Evolutionary conservation across 1,139 yeast genomes (phyloP).

Genomic region (Candida sanyaensis): DNA sequence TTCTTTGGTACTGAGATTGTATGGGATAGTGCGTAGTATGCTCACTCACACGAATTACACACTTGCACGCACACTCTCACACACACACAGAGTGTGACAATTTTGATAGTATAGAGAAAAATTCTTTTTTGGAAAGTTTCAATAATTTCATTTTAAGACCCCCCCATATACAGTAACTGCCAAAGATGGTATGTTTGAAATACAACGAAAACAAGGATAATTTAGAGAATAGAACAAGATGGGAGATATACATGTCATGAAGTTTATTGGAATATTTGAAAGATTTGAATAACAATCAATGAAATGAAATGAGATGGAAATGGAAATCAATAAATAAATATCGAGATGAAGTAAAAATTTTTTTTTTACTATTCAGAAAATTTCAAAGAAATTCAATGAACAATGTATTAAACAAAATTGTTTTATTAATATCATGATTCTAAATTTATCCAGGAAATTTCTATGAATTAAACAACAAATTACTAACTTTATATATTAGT

Average conservation of each 20-base stretch:
- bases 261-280: neutral
- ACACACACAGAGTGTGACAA: neutral
- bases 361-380: too few species aligned
- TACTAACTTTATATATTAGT: slow-evolving; percentile 21
- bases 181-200: slow-evolving; percentile 14
- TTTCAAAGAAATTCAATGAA: too few species aligned
- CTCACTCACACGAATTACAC: neutral
- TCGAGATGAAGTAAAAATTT: too few species aligned
- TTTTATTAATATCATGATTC: too few species aligned
- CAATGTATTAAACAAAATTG: too few species aligned
- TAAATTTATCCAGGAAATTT: neutral
- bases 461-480: neutral
- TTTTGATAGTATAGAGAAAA: slow-evolving; percentile 4
- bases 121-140: slow-evolving; percentile 11
- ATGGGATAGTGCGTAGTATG: neutral
- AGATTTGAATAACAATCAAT: too few species aligned
- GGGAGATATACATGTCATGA: neutral
- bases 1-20: neutral
- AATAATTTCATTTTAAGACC: slow-evolving; percentile 2
- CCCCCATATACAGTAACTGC: slow-evolving; percentile 11
- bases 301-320: too few species aligned
- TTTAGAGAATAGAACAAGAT: neutral
- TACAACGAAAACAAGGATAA: neutral
- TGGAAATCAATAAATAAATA: too few species aligned
- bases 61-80: too few species aligned